Evolutionary conservation across 208 protist species (phyloP).

Genomic region (Wallacemonas sp.): DNA sequence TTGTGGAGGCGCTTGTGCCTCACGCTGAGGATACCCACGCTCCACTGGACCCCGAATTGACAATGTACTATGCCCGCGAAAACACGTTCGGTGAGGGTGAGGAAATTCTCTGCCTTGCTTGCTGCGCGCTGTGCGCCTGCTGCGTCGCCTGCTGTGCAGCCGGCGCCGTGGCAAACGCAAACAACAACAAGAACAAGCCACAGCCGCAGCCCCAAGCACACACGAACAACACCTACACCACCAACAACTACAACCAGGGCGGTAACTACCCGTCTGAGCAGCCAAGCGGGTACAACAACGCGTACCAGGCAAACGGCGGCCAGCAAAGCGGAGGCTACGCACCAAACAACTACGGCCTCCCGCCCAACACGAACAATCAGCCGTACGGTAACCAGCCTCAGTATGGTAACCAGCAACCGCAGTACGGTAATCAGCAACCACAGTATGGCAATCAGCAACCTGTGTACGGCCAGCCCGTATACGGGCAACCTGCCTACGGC

Average conservation of each 20-base stretch:
- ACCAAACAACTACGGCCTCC: conserved; percentile 5
- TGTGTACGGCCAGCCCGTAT: background rate
- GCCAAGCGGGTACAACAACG: background rate
- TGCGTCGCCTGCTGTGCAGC: conserved; percentile 21
- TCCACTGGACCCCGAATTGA: background rate
- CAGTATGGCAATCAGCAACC: background rate
- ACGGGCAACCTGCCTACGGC: background rate
- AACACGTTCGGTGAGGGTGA: background rate
- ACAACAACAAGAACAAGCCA: conserved; percentile 7
- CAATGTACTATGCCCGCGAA: background rate
- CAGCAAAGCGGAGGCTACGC: conserved; percentile 5
- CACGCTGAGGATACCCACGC: background rate
- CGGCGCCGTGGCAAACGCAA: background rate
- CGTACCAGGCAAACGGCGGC: background rate
- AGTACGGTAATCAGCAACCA: background rate
- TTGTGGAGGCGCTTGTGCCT: background rate
- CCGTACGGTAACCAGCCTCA: background rate
- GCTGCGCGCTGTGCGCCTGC: conserved; percentile 21
- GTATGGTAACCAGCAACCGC: background rate
- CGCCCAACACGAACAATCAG: conserved; percentile 1
- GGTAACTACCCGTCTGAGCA: background rate
- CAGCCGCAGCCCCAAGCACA: background rate
- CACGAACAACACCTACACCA: conserved; percentile 17
- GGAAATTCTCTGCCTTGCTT: no score
- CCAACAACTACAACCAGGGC: conserved; percentile 14